Conservation (phyloP, 495 filamentous ascomycete species). For the Hypoxylon trugodes region DNA sequence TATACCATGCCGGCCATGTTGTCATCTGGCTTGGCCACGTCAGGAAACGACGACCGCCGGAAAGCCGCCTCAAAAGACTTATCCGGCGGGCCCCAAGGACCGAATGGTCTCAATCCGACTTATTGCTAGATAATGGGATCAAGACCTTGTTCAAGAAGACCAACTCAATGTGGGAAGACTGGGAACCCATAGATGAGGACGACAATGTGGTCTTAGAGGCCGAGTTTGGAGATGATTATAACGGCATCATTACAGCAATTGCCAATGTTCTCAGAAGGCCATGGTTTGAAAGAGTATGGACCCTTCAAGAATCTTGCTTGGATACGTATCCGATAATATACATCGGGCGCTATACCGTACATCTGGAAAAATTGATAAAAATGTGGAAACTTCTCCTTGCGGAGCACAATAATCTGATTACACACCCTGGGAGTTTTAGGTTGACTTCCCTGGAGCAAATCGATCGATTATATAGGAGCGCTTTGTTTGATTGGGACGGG, state of each 20-base stretch:
- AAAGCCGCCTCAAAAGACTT: background rate
- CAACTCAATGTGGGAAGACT: slow-evolving; percentile 13
- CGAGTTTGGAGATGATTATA: slow-evolving; percentile 4
- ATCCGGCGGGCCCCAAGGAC: background rate
- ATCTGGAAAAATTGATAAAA: background rate
- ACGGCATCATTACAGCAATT: background rate
- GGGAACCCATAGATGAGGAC: slow-evolving; percentile 25
- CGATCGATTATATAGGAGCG: background rate
- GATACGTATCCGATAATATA: background rate
- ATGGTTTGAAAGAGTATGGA: slow-evolving; percentile 33
- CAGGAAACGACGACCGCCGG: background rate
- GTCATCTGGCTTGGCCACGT: slow-evolving; percentile 27
- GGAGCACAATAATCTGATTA: background rate
- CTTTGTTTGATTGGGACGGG: background rate
- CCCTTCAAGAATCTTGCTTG: slow-evolving; percentile 29
- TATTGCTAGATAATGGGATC: background rate
- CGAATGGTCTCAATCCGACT: background rate
- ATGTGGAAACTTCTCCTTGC: background rate
- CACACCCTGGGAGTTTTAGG: background rate
- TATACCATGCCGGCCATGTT: slow-evolving; percentile 16
- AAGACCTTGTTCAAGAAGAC: slow-evolving; percentile 19
- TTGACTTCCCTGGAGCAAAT: background rate
- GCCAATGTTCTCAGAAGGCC: background rate
- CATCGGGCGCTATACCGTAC: slow-evolving; percentile 9
- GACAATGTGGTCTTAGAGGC: slow-evolving; percentile 1